Evolutionary conservation across 257 asterid genomes (phyloP).

Genomic region (Mitragyna speciosa): DNA sequence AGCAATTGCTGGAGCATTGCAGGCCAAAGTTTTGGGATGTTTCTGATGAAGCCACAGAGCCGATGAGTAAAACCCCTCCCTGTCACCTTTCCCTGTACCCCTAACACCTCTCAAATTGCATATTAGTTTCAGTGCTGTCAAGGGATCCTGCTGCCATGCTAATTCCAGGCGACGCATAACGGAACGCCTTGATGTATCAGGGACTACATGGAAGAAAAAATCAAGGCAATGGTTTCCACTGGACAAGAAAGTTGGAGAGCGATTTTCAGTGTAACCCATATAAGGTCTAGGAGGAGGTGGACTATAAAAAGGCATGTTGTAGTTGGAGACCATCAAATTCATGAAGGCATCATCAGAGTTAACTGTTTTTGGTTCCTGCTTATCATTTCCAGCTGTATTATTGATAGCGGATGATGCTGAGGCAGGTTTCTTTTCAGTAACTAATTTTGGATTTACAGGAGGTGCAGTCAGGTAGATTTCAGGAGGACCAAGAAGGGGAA

Average conservation of each 20-base stretch:
- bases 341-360: not conserved
- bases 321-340: slow-evolving; percentile 2
- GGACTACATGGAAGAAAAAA: slow-evolving; percentile 30
- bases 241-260: slow-evolving; percentile 4
- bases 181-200: slow-evolving; percentile 9
- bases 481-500: slow-evolving; percentile 6
- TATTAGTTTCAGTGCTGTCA: slow-evolving; percentile 18
- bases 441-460: not conserved
- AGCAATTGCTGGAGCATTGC: slow-evolving; percentile 18
- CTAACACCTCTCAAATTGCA: slow-evolving; percentile 25
- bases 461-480: not conserved
- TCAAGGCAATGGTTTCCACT: slow-evolving; percentile 19
- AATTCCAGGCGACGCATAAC: not conserved
- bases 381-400: not conserved
- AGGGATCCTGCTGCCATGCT: slow-evolving; percentile 27
- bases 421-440: not conserved
- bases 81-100: slow-evolving; percentile 28
- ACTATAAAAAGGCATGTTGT: not conserved
- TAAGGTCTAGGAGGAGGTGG: not conserved
- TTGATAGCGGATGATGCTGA: too few relatives aligned
- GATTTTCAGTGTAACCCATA: slow-evolving; percentile 8
- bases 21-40: slow-evolving; percentile 23
- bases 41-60: slow-evolving; percentile 21
- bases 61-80: slow-evolving; percentile 26
- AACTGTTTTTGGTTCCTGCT: not conserved